A percentile compares a stretch with the other conserved stretches of the same genome.
phyloP scores from a whole-genome alignment of 768 basidiomycete genomes.

The Termitomyces bulborhizus region DNA sequence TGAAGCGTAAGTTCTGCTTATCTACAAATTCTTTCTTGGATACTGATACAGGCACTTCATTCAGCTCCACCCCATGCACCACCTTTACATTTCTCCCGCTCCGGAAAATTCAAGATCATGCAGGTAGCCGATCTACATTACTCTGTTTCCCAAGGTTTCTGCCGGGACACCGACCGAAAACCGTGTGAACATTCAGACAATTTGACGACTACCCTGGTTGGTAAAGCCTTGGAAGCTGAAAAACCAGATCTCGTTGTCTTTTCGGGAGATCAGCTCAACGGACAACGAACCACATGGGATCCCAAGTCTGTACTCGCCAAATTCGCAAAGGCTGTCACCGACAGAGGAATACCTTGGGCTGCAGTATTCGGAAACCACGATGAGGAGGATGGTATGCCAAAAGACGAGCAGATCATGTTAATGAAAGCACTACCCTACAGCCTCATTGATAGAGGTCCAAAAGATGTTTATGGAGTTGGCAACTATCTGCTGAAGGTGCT shows the following conservation, averaged over 20 bases:
- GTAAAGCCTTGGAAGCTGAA: conserved; percentile 65
- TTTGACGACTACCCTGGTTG: conserved; percentile 70
- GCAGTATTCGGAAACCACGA: conserved; percentile 96
- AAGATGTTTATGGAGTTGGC: conserved; percentile 81
- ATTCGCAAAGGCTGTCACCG: conserved; percentile 72
- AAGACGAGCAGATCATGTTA: conserved; percentile 59
- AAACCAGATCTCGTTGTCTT: conserved; percentile 92
- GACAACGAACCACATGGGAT: conserved; percentile 88
- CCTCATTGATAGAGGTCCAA: conserved; percentile 73
- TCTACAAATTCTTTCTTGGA: not conserved
- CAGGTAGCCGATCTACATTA: conserved; percentile 94
- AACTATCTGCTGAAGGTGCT: conserved; percentile 86
- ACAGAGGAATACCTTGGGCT: conserved; percentile 81
- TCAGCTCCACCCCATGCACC: conserved; percentile 66
- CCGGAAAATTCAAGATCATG: conserved; percentile 85
- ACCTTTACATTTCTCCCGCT: conserved; percentile 73
- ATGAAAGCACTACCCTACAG: conserved; percentile 84
- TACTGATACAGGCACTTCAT: conserved; percentile 3
- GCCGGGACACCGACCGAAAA: conserved; percentile 66
- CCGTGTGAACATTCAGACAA: conserved; percentile 64
- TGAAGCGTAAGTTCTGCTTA: conserved; percentile 49
- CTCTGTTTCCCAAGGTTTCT: conserved; percentile 72
- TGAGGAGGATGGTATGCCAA: conserved; percentile 57
- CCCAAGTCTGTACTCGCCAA: conserved; percentile 84
- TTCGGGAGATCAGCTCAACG: conserved; percentile 90